Conservation (phyloP, 495 filamentous ascomycete genomes). For the Viridothelium virens region DNA sequence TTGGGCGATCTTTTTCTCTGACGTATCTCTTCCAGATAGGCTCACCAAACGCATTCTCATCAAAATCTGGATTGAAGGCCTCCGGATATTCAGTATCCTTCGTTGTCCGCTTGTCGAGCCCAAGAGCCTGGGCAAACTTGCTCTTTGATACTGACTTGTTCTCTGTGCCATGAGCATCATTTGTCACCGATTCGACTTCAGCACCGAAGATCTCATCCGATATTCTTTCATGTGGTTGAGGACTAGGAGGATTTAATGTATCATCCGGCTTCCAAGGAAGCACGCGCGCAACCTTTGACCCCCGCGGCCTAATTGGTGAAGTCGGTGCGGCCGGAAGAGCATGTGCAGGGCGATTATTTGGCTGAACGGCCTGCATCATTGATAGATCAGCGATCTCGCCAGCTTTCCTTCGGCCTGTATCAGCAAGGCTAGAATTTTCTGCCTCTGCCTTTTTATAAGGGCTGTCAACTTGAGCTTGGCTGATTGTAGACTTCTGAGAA, state of each 20-base stretch:
- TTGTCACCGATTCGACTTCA: background rate
- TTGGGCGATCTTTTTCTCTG: conserved; percentile 72
- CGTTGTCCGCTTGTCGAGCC: conserved; percentile 18
- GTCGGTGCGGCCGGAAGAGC: background rate
- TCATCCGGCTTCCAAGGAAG: conserved; percentile 4
- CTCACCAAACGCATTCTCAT: conserved; percentile 58
- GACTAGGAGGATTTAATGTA: background rate
- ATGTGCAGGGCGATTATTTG: background rate
- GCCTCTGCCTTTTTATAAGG: background rate
- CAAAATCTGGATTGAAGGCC: conserved; percentile 58
- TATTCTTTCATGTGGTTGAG: conserved; percentile 7
- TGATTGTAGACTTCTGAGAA: background rate
- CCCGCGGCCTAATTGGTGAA: conserved; percentile 8
- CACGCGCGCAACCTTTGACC: conserved; percentile 4
- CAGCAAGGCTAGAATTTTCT: background rate
- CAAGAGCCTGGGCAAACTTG: background rate
- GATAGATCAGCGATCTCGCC: background rate
- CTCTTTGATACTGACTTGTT: conserved; percentile 1
- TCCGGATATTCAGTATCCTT: conserved; percentile 53
- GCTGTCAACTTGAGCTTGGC: background rate
- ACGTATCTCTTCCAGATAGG: conserved; percentile 79
- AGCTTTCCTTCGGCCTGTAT: background rate
- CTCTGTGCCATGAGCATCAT: background rate
- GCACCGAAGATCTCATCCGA: background rate
- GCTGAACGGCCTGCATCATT: background rate